Evolutionary conservation across 441 rosid genomes (phyloP).

Genomic region (Raphanus hybrid): DNA sequence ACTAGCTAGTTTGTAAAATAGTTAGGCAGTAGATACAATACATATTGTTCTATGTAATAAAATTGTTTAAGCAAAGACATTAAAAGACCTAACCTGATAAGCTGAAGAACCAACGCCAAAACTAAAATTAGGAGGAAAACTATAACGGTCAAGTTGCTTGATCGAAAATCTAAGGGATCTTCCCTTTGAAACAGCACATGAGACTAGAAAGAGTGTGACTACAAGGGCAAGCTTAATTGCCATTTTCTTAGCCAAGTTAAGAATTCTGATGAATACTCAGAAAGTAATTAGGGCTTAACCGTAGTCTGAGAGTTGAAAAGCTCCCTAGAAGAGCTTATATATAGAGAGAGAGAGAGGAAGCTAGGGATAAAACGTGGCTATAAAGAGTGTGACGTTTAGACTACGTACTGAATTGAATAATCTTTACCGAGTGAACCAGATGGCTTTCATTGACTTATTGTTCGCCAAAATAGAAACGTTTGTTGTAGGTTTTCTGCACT

Average conservation of each 20-base stretch:
- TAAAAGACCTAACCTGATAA: too few relatives aligned
- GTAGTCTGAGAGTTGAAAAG: neutral
- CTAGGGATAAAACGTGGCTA: neutral
- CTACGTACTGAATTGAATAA: too few relatives aligned
- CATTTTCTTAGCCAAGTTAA: slow-evolving; percentile 1
- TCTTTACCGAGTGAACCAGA: neutral
- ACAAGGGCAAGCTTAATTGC: slow-evolving; percentile 22
- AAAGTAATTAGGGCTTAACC: neutral
- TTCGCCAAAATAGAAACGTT: too few relatives aligned
- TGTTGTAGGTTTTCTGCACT: too few relatives aligned
- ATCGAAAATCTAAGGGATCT: slow-evolving; percentile 13
- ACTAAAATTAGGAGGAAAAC: slow-evolving; percentile 16
- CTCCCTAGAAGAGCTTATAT: neutral
- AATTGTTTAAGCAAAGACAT: too few relatives aligned
- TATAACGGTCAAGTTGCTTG: slow-evolving; percentile 32
- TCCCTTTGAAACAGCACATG: neutral
- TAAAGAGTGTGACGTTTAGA: neutral
- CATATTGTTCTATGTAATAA: neutral
- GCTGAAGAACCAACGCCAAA: too few relatives aligned
- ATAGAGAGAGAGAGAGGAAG: neutral
- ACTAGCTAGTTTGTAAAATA: neutral
- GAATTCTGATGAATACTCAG: neutral
- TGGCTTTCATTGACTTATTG: too few relatives aligned
- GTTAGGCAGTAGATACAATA: neutral
- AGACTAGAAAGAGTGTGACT: slow-evolving; percentile 6